Evolutionary conservation across 177 flowering plant species (phyloP).

Genomic region (Vitis hybrid): DNA sequence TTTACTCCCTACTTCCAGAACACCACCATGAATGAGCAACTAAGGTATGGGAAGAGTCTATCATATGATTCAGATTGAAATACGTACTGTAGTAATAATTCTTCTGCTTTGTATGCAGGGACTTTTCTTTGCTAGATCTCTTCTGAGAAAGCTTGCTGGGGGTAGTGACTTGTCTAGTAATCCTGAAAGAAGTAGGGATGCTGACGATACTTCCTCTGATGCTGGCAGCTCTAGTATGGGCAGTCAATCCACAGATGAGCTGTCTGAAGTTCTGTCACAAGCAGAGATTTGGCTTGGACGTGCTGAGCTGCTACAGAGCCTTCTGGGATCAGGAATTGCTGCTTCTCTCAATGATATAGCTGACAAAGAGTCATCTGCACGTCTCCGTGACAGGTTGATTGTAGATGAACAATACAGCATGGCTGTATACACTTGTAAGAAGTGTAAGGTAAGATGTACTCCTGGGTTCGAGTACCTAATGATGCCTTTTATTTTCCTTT

Average conservation of each 20-base stretch:
- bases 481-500: background rate
- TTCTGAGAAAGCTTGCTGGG: constrained; percentile 75
- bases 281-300: constrained; percentile 90
- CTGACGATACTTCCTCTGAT: constrained; percentile 93
- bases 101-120: constrained; percentile 48
- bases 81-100: background rate
- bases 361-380: constrained; percentile 83
- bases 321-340: constrained; percentile 92
- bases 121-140: constrained; percentile 70
- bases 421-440: constrained; percentile 97
- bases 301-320: constrained; percentile 98
- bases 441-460: constrained; percentile 74
- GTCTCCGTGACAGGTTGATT: constrained; percentile 86
- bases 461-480: background rate
- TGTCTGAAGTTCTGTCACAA: constrained; percentile 71
- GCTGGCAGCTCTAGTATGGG: constrained; percentile 94
- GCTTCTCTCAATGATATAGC: constrained; percentile 98
- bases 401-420: constrained; percentile 90
- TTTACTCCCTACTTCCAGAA: too few species aligned
- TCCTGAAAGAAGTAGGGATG: constrained; percentile 72
- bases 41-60: too few species aligned
- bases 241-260: constrained; percentile 85
- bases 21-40: too few species aligned
- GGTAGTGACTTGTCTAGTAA: constrained; percentile 57
- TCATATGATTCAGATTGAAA: too few species aligned